Percentiles rank a stretch among this genome's conserved stretches.
phyloP scores from a whole-genome alignment of 495 filamentous ascomycete species.

The Viridothelium virens region DNA sequence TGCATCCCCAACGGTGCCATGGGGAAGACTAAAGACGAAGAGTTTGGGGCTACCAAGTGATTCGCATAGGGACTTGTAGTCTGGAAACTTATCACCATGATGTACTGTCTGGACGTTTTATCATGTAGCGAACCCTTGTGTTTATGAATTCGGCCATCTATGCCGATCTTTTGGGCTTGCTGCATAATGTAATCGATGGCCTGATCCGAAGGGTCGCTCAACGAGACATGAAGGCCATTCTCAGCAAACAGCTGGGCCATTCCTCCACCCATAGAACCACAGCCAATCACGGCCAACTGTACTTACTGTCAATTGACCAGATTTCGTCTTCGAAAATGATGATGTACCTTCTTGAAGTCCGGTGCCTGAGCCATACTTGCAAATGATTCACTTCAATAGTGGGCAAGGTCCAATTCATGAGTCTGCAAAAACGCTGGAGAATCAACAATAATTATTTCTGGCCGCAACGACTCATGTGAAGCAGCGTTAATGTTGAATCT shows the following conservation, averaged over 20 bases:
- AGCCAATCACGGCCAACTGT: conserved; percentile 55
- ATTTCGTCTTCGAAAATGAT: background rate
- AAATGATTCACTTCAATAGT: background rate
- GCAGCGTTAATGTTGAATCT: no score
- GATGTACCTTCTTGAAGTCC: conserved; percentile 11
- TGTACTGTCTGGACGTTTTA: conserved; percentile 29
- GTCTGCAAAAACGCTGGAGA: no score
- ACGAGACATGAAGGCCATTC: conserved; percentile 50
- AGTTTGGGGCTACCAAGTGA: conserved; percentile 28
- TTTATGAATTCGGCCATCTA: conserved; percentile 33
- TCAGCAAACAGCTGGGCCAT: conserved; percentile 62
- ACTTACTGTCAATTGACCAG: background rate
- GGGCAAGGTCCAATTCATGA: background rate
- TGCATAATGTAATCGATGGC: conserved; percentile 42
- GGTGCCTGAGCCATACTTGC: background rate
- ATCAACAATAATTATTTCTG: background rate
- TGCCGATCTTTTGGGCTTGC: conserved; percentile 32
- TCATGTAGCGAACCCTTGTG: conserved; percentile 21
- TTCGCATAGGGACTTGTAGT: conserved; percentile 23
- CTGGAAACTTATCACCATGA: background rate
- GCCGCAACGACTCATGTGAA: background rate
- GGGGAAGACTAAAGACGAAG: conserved; percentile 62
- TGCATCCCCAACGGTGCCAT: conserved; percentile 58
- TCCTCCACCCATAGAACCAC: conserved; percentile 58
- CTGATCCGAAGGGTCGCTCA: conserved; percentile 49